Base-by-base conservation (phyloP, 129 eudicot species). In the Helichrysum umbraculigerum region DNA sequence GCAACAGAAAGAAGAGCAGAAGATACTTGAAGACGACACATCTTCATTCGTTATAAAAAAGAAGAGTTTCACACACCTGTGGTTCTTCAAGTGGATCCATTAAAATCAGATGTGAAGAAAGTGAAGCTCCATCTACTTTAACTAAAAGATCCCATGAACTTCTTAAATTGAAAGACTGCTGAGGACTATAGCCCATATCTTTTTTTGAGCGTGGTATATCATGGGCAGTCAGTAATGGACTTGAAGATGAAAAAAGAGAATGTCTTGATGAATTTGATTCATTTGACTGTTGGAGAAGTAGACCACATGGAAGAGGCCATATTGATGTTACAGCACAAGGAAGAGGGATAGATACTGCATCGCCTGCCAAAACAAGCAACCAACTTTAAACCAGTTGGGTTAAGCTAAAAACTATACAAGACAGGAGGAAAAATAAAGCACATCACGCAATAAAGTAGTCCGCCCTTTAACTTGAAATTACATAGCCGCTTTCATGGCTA, bases 221-320 rank as follows among this genome's bases (percentile, higher is more conserved):
- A 79, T 81, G 90, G 68, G 84, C 72, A 76, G 79, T 82, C 68
- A 89, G 76, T 57, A 78, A 71, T 66, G 96, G 87, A 68, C 85
- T 88, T 37, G 90, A 84, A 83, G 90, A 80, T 44, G 91, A 79
- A 76, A 85, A 84, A 30, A 87, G 79, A 72, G 70, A 80, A 58
- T 82, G 73, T 77, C 72, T 59, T 44, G 68, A 74, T 72, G 85
- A 73, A 82, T 73, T 85, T 73, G 87, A 81, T 67, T 87, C 97
- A 29, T 92, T 79, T 58, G 90, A 90, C 72, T 87, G 89, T 86
- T 91, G 96, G 76, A 94, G 89, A 79, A 94, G 96, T 81, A 94
- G 81, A 76, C 99, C 99, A 83, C 72, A 87, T 42, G 99, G 93
- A 86, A 94, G 99, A 56, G 99, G 91, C 97, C 97, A 94, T 77